Evolutionary conservation across 371 early-diverging fungal species (phyloP), one percentile per base, ranked within the genome.

Genomic region (Encephalitozoon intestinalis): DNA sequence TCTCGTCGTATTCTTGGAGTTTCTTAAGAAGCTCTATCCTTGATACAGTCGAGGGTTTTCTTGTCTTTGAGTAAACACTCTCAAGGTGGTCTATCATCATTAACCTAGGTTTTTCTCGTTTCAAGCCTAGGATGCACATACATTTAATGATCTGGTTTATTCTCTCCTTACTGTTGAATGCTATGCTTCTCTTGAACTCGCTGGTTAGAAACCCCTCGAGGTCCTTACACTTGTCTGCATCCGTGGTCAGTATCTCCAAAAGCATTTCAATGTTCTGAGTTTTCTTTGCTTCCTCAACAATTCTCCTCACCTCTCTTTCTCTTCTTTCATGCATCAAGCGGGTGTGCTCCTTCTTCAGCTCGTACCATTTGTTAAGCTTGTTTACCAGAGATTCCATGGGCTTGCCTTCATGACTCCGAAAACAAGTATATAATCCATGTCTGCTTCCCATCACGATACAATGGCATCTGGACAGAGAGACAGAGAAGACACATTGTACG

Each of bases 281-380:
- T 15, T 12, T 28, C 37, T 15, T 58, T n/a, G 18, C 21, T 3
- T 58, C 34, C 37, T 34, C 37, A 37, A 58, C 18, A 30, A 34
- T 15, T 12, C 7, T 28, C 21, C 6, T 34, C 15, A 58, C 37
- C 31, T 58, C 28, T 9, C 18, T 28, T 34, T 58, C 21, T 5
- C 58, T 25, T 28, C 34, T 58, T 7, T 58, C 15, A 34, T 34
- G 18, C 1, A 58, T 2, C 15, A 58, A 11, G 21, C 2, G n/a
- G 34, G n/a, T 1, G 18, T 58, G 58, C 58, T 34, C n/a, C 15
- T 58, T 37, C 37, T 58, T 58, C 30, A 58, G 12, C n/a, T 34
- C 37, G 15, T 58, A 34, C 58, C 58, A 58, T 28, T 58, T 58
- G 58, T 58, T 58, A 15, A 58, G 58, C 12, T 58, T 58, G 11